A percentile compares a stretch with the other conserved stretches of the same genome.
phyloP scores from a whole-genome alignment of 225 moss, liverwort and hornwort genomes.

The Marchantia paleacea region DNA sequence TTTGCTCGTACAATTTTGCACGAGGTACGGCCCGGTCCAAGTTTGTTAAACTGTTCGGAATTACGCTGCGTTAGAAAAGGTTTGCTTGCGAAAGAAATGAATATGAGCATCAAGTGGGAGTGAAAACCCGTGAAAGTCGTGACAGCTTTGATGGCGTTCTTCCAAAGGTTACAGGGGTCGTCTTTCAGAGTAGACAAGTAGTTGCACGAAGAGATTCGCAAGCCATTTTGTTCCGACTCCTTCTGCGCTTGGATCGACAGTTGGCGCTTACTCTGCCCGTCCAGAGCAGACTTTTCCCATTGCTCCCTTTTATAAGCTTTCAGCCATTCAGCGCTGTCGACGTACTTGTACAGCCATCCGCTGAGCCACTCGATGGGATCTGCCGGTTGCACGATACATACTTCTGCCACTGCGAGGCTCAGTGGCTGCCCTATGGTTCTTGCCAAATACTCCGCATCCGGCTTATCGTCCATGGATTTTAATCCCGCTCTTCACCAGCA shows the following conservation, averaged over 20 bases:
- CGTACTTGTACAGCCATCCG: slow-evolving; percentile 49
- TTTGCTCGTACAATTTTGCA: too few species aligned
- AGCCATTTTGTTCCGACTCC: slow-evolving; percentile 28
- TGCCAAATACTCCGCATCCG: slow-evolving; percentile 36
- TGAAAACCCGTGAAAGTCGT: slow-evolving; percentile 35
- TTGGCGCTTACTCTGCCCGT: slow-evolving; percentile 26
- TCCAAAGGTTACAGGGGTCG: slow-evolving; percentile 41
- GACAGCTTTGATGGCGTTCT: slow-evolving; percentile 41
- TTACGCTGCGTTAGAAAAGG: too few species aligned
- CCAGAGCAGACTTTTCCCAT: slow-evolving; percentile 33
- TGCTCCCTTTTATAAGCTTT: slow-evolving; percentile 37
- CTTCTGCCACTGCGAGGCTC: slow-evolving; percentile 46
- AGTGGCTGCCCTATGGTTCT: slow-evolving; percentile 40
- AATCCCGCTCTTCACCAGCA: neutral
- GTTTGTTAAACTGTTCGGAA: too few species aligned
- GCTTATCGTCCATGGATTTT: slow-evolving; percentile 27
- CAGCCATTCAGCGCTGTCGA: slow-evolving; percentile 40
- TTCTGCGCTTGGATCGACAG: slow-evolving; percentile 2
- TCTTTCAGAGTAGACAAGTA: slow-evolving; percentile 31
- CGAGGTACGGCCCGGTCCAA: too few species aligned
- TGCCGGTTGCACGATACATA: slow-evolving; percentile 41
- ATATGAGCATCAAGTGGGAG: neutral
- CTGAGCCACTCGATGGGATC: slow-evolving; percentile 50
- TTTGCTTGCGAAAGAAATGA: too few species aligned
- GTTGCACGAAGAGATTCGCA: slow-evolving; percentile 41